These are phyloP conservation scores for Ophiosphaerella narmari DNA, from an alignment of 2,329 filamentous ascomycete species.

Conservation along the genomic window DNA sequence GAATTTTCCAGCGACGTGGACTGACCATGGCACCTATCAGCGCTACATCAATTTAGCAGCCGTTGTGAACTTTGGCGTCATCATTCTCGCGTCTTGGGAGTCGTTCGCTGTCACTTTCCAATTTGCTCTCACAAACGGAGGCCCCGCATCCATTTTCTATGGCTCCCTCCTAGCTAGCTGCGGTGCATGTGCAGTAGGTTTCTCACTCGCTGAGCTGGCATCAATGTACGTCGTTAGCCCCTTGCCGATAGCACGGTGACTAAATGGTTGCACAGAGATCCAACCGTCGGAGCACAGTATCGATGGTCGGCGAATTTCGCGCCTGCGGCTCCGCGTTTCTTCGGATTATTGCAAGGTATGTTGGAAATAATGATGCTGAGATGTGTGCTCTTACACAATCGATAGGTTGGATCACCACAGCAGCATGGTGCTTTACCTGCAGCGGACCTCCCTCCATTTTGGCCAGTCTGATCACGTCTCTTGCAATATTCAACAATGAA, in stretches of 20 bases:
- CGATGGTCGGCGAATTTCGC: slow-evolving; percentile 39
- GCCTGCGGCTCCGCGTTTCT: slow-evolving; percentile 28
- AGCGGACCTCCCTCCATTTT: slow-evolving; percentile 31
- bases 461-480: slow-evolving; percentile 30
- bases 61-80: slow-evolving; percentile 30
- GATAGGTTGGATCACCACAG: slow-evolving; percentile 49
- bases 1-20: neutral
- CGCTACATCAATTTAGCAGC: slow-evolving; percentile 34
- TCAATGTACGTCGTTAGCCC: slow-evolving; percentile 28
- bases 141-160: slow-evolving; percentile 36
- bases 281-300: slow-evolving; percentile 41
- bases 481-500: slow-evolving; percentile 45
- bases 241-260: neutral
- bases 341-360: slow-evolving; percentile 36
- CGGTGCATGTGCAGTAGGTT: slow-evolving; percentile 36
- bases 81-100: slow-evolving; percentile 32
- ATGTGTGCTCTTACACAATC: slow-evolving; percentile 27
- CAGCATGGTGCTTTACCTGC: slow-evolving; percentile 44
- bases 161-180: slow-evolving; percentile 32
- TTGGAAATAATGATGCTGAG: neutral
- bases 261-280: slow-evolving; percentile 21
- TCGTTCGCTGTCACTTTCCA: slow-evolving; percentile 33
- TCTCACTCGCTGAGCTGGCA: slow-evolving; percentile 38
- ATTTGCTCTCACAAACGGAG: slow-evolving; percentile 34
- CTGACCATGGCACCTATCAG: slow-evolving; percentile 5